A percentile compares a stretch with the other conserved stretches of the same genome.
Evolutionary conservation across 108 stramenopile species (phyloP).

Genomic region (Fragilaria crotonensis): DNA sequence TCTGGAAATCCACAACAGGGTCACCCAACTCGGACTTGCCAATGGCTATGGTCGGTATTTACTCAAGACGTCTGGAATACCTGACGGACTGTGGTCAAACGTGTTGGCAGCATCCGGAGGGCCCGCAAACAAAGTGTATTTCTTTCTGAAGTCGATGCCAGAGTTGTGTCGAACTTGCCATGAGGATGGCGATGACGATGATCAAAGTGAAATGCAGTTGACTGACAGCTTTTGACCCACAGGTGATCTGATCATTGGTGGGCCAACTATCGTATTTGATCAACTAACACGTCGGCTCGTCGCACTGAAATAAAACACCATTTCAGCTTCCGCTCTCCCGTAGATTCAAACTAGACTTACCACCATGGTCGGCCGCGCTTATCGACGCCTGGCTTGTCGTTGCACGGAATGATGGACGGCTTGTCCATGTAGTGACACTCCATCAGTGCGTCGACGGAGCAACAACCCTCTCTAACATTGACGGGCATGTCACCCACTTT

Average conservation of each 20-base stretch:
- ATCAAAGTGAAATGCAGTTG: too few species aligned
- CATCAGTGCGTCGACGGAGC: constrained; percentile 33
- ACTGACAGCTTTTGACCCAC: too few species aligned
- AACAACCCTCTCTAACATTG: constrained; percentile 21
- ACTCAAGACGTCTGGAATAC: not conserved
- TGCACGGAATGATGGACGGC: constrained; percentile 50
- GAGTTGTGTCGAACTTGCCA: too few species aligned
- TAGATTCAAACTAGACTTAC: too few species aligned
- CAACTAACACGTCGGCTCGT: too few species aligned
- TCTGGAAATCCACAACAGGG: not conserved
- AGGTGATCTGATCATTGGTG: too few species aligned
- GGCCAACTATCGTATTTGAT: too few species aligned
- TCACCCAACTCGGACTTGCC: constrained; percentile 10
- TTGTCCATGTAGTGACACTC: constrained; percentile 61
- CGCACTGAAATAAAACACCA: too few species aligned
- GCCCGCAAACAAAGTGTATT: constrained; percentile 12
- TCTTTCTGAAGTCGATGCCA: constrained; percentile 14
- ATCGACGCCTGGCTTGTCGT: constrained; percentile 37
- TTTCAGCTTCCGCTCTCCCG: too few species aligned
- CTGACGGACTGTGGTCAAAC: constrained; percentile 14
- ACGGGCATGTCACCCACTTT: constrained; percentile 14
- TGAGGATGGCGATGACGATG: too few species aligned
- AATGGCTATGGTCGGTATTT: constrained; percentile 27
- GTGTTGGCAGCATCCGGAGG: constrained; percentile 5
- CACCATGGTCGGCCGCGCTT: constrained; percentile 31